These are phyloP conservation scores for Aspergillus sparsus DNA, from an alignment of 495 filamentous ascomycete genomes.

Conservation along the genomic window DNA sequence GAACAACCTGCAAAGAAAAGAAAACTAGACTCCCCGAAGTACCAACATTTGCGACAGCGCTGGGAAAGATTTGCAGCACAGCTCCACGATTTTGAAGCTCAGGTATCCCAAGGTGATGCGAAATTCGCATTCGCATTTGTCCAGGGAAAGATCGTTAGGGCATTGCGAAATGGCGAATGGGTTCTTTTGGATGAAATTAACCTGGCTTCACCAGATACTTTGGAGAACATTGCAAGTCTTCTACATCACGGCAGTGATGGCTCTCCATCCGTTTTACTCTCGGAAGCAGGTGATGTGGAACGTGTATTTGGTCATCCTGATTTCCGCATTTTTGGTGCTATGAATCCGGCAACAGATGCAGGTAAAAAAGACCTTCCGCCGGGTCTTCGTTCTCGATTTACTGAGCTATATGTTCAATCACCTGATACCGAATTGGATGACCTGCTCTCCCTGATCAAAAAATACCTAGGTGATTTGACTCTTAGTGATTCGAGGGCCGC, in stretches of 20 bases:
- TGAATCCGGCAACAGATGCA: slow-evolving; percentile 98
- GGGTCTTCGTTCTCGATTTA: slow-evolving; percentile 83
- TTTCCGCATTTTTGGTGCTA: slow-evolving; percentile 95
- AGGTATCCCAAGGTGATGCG: slow-evolving; percentile 73
- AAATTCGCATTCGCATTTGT: slow-evolving; percentile 94
- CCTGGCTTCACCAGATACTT: slow-evolving; percentile 86
- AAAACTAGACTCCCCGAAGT: slow-evolving; percentile 70
- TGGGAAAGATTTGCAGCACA: slow-evolving; percentile 81
- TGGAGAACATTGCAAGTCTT: slow-evolving; percentile 89
- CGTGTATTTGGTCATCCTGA: slow-evolving; percentile 85
- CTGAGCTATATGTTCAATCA: slow-evolving; percentile 87
- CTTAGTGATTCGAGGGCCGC: slow-evolving; percentile 64
- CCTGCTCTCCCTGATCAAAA: slow-evolving; percentile 77
- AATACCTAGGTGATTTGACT: slow-evolving; percentile 73
- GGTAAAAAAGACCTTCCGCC: slow-evolving; percentile 91
- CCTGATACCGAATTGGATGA: slow-evolving; percentile 84
- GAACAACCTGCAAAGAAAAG: slow-evolving; percentile 78
- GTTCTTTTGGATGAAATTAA: slow-evolving; percentile 98
- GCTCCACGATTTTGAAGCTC: slow-evolving; percentile 77
- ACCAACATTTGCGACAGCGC: slow-evolving; percentile 64
- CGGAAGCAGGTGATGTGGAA: slow-evolving; percentile 89
- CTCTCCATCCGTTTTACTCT: slow-evolving; percentile 78
- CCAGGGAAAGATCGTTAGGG: slow-evolving; percentile 91
- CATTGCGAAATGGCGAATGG: slow-evolving; percentile 93
- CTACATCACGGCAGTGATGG: slow-evolving; percentile 66